Base-by-base conservation (phyloP, 2,329 filamentous ascomycete genomes). In the Pseudophaeomoniella oleicola region DNA sequence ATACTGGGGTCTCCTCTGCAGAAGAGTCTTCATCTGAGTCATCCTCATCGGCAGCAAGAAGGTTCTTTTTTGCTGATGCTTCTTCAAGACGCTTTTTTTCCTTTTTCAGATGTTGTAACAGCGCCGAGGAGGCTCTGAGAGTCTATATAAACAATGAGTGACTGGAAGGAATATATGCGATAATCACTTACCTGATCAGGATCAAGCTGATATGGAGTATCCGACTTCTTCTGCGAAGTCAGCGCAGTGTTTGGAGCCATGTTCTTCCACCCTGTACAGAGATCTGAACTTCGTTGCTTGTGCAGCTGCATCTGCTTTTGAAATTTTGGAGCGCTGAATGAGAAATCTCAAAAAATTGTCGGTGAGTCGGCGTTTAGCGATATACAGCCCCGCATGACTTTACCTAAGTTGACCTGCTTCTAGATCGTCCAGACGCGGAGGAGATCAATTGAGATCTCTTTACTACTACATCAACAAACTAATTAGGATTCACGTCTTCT, bases 111-210 rank as follows among this genome's bases (percentile, higher is more conserved):
- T 74, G 68, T 47, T 63, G 57, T 44, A 77, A 55, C 35, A 79
- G 64, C 16, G 73, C 72, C 40, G 63, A 67, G 29, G 72, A 71
- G 42, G 75, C 75, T 58, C 67, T 69, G 42, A 69, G 55, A 36
- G 72, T 72, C 61, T 78, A 50, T 31, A 41, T 34, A 42, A 40
- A 35, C 4, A 19, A 30, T 39, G 19, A 19, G 12, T 16, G 13
- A 18, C 27, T n/a, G 37, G 9, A 27, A 6, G n/a, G 22, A 6
- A 27, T 27, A 6, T 6, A 6, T n/a, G 13, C 27, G 4, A 33
- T 19, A 19, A 18, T 30, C 14, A 46, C 50, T 32, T 48, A 67
- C 64, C 55, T 67, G 64, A 31, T 53, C 55, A 39, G 58, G 56
- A 29, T 66, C 60, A 10, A 68, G 53, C 44, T 66, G 62, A 39